These are phyloP conservation scores for Yamadazyma membranifaciens DNA, from an alignment of 1,139 yeast genomes.

Conservation along the genomic window DNA sequence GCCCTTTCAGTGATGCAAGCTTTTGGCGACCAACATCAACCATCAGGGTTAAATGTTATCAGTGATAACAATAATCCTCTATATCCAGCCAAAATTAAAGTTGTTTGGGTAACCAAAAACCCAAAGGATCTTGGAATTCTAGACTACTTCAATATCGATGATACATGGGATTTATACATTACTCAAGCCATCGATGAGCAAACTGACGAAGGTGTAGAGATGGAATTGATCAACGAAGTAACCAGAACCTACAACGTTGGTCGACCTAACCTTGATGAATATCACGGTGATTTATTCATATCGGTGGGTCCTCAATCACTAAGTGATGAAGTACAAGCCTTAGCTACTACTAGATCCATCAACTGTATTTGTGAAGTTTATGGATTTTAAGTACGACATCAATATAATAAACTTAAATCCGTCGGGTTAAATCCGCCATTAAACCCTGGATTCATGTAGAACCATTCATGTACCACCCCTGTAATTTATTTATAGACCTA, in stretches of 20 bases:
- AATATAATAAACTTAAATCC: too few relatives aligned
- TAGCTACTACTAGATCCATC: slow-evolving; percentile 39
- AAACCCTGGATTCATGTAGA: too few relatives aligned
- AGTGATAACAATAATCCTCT: too few relatives aligned
- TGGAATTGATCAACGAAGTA: slow-evolving; percentile 13
- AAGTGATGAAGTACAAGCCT: slow-evolving; percentile 42
- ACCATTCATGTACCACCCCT: too few relatives aligned
- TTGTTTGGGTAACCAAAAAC: slow-evolving; percentile 55
- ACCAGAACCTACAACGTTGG: slow-evolving; percentile 17
- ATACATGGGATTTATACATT: slow-evolving; percentile 18
- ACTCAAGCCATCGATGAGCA: slow-evolving; percentile 7
- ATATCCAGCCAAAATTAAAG: slow-evolving; percentile 14
- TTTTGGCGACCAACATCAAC: slow-evolving; percentile 18
- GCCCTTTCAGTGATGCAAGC: slow-evolving; percentile 47
- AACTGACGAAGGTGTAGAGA: slow-evolving; percentile 14
- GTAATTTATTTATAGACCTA: too few relatives aligned
- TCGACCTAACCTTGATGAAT: slow-evolving; percentile 39
- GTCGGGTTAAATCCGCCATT: too few relatives aligned
- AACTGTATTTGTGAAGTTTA: slow-evolving; percentile 7
- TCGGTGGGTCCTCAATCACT: slow-evolving; percentile 71
- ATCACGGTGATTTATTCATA: slow-evolving; percentile 39
- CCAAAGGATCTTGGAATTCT: slow-evolving; percentile 33
- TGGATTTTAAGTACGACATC: slow-evolving; percentile 4
- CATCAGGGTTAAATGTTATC: slow-evolving; percentile 22
- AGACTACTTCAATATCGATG: slow-evolving; percentile 19